Percentiles rank a stretch among this genome's conserved stretches.
phyloP scores from a whole-genome alignment of 257 asterid species.

The Echium plantagineum region DNA sequence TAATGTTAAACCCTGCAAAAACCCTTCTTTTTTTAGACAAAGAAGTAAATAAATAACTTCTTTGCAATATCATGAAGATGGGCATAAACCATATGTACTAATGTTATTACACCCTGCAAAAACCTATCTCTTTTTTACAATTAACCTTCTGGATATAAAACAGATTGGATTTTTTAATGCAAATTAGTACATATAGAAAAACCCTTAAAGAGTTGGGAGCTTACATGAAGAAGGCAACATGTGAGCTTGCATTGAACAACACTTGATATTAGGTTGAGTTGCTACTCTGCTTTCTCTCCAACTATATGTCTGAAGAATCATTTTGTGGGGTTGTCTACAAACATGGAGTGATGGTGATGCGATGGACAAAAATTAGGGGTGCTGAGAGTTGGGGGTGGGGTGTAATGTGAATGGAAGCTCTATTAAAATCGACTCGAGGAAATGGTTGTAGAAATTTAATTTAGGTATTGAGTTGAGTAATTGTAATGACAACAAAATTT shows the following conservation, averaged over 20 bases:
- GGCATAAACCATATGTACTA: conserved; percentile 3
- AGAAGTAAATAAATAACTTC: conserved; percentile 1
- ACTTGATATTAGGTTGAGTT: neutral
- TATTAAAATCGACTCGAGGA: too few species aligned
- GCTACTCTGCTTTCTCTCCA: neutral
- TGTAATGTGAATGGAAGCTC: too few species aligned
- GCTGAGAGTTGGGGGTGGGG: too few species aligned
- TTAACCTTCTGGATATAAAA: conserved; percentile 23
- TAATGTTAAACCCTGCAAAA: conserved; percentile 21
- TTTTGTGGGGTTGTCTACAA: too few species aligned
- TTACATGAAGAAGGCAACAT: conserved; percentile 32
- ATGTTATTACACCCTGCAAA: conserved; percentile 32
- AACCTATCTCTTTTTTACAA: conserved; percentile 20
- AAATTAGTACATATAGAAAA: conserved; percentile 4
- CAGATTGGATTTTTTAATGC: conserved; percentile 8
- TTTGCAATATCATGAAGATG: conserved; percentile 4
- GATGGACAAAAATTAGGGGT: too few species aligned
- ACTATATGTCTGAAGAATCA: too few species aligned
- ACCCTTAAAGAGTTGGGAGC: conserved; percentile 36
- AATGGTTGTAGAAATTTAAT: too few species aligned
- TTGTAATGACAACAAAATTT: too few species aligned
- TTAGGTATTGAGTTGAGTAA: too few species aligned
- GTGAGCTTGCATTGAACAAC: conserved; percentile 5
- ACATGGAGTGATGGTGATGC: too few species aligned
- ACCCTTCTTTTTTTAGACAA: conserved; percentile 3